Percentiles rank a stretch among this genome's conserved stretches.
Conservation (phyloP, 495 filamentous ascomycete species). For the Amphirosellinia nigrospora region DNA sequence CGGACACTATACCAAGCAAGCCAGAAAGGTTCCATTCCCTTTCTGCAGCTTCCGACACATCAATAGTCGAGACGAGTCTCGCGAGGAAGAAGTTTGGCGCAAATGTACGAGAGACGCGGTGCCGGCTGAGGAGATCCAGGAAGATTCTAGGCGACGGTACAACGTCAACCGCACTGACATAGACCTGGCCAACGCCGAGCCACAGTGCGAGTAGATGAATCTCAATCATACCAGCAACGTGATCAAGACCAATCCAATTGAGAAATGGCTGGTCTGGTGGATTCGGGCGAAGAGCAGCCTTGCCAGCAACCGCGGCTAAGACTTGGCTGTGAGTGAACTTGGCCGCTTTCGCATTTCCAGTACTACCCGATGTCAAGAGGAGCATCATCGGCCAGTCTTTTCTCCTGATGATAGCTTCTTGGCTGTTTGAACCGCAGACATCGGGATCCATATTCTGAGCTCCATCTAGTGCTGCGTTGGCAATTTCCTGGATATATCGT, state of each 20-base stretch:
- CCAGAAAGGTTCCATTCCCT: constrained; percentile 31
- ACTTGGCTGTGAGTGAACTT: constrained; percentile 52
- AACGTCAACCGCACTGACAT: constrained; percentile 50
- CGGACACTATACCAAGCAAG: constrained; percentile 7
- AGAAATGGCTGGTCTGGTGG: constrained; percentile 41
- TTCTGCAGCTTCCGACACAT: no score
- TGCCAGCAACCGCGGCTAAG: constrained; percentile 53
- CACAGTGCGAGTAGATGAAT: constrained; percentile 56
- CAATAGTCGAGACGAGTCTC: no score
- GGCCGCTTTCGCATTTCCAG: constrained; percentile 62
- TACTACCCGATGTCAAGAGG: constrained; percentile 66
- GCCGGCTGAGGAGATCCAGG: constrained; percentile 46
- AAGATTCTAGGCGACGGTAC: constrained; percentile 49
- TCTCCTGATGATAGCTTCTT: no score
- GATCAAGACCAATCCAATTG: constrained; percentile 61
- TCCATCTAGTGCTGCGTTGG: no score
- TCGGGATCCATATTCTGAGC: no score
- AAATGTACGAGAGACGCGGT: constrained; percentile 56
- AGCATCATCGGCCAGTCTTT: constrained; percentile 25
- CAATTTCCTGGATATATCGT: no score
- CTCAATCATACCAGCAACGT: constrained; percentile 59
- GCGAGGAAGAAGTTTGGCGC: constrained; percentile 64
- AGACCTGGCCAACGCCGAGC: constrained; percentile 52
- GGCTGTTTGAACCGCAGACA: no score
- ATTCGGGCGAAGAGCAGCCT: constrained; percentile 30